phyloP scores from a whole-genome alignment of 2,329 filamentous ascomycete genomes.

The Aspergillus amoenus region DNA sequence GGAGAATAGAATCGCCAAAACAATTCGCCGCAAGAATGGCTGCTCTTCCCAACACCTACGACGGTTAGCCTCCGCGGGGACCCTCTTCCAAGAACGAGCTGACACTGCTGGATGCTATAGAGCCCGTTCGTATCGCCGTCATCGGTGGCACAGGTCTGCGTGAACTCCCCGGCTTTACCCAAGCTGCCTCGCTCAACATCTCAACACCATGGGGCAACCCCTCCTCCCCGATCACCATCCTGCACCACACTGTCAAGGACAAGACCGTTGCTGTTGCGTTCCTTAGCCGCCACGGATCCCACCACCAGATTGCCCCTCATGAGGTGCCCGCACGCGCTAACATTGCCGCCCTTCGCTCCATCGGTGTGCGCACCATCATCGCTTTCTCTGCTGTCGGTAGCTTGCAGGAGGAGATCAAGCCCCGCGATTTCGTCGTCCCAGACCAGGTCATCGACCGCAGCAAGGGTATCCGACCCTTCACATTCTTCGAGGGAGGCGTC shows the following conservation, averaged over 20 bases:
- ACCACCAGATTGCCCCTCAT: slow-evolving; percentile 89
- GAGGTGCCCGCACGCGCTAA: slow-evolving; percentile 95
- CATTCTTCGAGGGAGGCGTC: slow-evolving; percentile 80
- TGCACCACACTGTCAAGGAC: slow-evolving; percentile 73
- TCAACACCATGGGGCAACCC: slow-evolving; percentile 87
- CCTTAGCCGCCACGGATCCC: slow-evolving; percentile 82
- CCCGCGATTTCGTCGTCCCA: slow-evolving; percentile 93
- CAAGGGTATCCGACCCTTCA: slow-evolving; percentile 90
- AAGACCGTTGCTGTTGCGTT: slow-evolving; percentile 73
- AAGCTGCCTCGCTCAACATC: slow-evolving; percentile 74
- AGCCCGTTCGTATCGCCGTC: slow-evolving; percentile 76
- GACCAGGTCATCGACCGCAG: slow-evolving; percentile 97
- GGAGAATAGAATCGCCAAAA: slow-evolving; percentile 33
- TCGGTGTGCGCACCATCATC: slow-evolving; percentile 88
- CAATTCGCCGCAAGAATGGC: slow-evolving; percentile 47
- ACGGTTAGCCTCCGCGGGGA: slow-evolving; percentile 49
- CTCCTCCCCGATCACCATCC: slow-evolving; percentile 75
- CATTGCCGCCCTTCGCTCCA: slow-evolving; percentile 89
- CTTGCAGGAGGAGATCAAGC: slow-evolving; percentile 87
- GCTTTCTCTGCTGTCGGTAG: slow-evolving; percentile 95
- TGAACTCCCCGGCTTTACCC: slow-evolving; percentile 81
- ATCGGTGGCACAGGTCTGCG: slow-evolving; percentile 92
- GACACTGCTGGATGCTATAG: slow-evolving; percentile 19
- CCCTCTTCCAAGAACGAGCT: neutral
- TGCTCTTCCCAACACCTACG: slow-evolving; percentile 58